These are phyloP conservation scores for Petunia axillaris DNA, from an alignment of 257 asterid genomes.

Conservation along the genomic window DNA sequence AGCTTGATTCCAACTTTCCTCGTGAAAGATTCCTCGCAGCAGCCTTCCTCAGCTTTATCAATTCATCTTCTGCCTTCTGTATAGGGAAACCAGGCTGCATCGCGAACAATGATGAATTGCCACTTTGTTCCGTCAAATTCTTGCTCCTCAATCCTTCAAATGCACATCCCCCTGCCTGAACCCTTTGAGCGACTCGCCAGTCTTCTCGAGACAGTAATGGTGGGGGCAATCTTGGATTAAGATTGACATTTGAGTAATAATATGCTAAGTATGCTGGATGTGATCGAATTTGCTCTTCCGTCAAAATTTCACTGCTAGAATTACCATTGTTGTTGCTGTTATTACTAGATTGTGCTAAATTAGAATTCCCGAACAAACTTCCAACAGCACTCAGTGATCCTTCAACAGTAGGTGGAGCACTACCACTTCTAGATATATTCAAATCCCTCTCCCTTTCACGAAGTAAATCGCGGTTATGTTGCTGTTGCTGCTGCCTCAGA, in stretches of 20 bases:
- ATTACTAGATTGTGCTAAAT: conserved; percentile 34
- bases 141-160: conserved; percentile 40
- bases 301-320: conserved; percentile 35
- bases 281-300: conserved; percentile 75
- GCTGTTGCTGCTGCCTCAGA: conserved; percentile 46
- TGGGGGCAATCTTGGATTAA: conserved; percentile 85
- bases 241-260: conserved; percentile 76
- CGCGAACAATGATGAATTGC: conserved; percentile 41
- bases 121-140: conserved; percentile 45
- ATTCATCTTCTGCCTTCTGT: conserved; percentile 58
- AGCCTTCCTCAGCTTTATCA: conserved; percentile 64
- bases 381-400: conserved; percentile 64
- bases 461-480: conserved; percentile 41
- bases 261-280: conserved; percentile 76
- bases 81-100: conserved; percentile 50
- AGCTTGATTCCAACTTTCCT: conserved; percentile 39
- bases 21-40: conserved; percentile 54
- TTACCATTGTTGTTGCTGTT: conserved; percentile 29
- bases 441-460: conserved; percentile 57
- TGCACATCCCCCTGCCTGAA: conserved; percentile 58
- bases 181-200: conserved; percentile 76
- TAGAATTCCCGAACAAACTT: conserved; percentile 48
- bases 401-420: conserved; percentile 88
- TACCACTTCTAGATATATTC: conserved; percentile 67
- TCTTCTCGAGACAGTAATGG: conserved; percentile 83